phyloP scores from a whole-genome alignment of 192 early-diverging fungal species.

The Coemansia nantahalensis region DNA sequence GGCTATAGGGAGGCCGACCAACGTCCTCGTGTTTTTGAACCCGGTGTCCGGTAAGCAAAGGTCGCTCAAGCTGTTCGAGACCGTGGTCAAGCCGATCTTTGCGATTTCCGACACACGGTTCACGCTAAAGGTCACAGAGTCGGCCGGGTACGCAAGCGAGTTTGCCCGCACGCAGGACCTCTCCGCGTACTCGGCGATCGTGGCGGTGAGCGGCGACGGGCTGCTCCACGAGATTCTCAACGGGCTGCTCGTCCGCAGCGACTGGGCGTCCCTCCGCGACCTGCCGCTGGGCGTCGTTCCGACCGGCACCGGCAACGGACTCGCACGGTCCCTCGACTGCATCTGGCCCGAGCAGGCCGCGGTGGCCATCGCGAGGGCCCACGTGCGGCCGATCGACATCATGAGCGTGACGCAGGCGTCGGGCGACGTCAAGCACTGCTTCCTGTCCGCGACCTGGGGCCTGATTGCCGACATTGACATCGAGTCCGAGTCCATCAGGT shows the following conservation, averaged over 20 bases:
- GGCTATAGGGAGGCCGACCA: constrained; percentile 20
- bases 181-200: constrained; percentile 27
- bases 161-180: constrained; percentile 40
- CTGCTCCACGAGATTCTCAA: constrained; percentile 51
- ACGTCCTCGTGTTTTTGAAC: constrained; percentile 41
- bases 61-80: constrained; percentile 39
- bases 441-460: constrained; percentile 59
- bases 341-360: constrained; percentile 53
- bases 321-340: constrained; percentile 48
- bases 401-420: constrained; percentile 51
- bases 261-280: constrained; percentile 39
- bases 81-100: constrained; percentile 49
- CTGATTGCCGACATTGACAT: constrained; percentile 60
- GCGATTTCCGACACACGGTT: constrained; percentile 31
- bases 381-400: constrained; percentile 54
- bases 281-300: constrained; percentile 48
- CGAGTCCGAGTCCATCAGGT: constrained; percentile 58
- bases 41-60: constrained; percentile 45
- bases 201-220: constrained; percentile 50
- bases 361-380: constrained; percentile 53
- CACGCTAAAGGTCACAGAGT: constrained; percentile 39
- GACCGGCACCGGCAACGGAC: constrained; percentile 47
- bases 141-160: constrained; percentile 24
- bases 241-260: constrained; percentile 36
- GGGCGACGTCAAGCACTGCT: constrained; percentile 51